Base-by-base conservation (phyloP, 257 asterid species). In the Przewalskia tangutica region DNA sequence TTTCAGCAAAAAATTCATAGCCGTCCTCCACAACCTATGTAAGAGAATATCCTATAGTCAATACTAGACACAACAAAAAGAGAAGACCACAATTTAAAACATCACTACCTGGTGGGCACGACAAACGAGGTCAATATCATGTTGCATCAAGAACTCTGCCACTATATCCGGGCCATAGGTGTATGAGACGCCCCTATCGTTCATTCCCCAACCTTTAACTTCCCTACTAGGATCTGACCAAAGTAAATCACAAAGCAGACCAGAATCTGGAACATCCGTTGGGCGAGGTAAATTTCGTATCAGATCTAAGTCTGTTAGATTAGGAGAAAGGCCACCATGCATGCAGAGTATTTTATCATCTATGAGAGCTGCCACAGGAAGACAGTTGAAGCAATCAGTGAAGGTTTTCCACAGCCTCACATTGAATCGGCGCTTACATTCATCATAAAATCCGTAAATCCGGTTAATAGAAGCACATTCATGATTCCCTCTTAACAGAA, bases 311-410 rank as follows among this genome's bases (percentile, higher is more conserved):
- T 81, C 53, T 18, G 87, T 77, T 42, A 86, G 80, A 75, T 84
- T 87, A 54, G 89, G 89, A 82, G 89, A 86, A 84, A 86, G 84
- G 46, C 89, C 87, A 20, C 89, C 89, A 17, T 86, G 86, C 89
- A 86, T 81, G 79, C 89, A 86, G 1, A 83, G 85, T 53, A 83
- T 86, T 81, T 86, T 86, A 48, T 83, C 86, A 62, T 83, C 89
- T 18, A 86, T 86, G 32, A 86, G 73, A 56, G 89, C 89, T 59
- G 89, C 89, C 36, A 81, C 89, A 3, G 89, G 89, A 48, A 83
- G 84, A 81, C 86, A 83, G 78, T 86, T 86, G 83, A 83, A 86
- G 75, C 89, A 86, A 38, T 86, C 86, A 10, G 89, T 86, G 85
- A 86, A 86, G 66, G 67, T 70, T 54, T 86, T 83, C 89, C 89